These are phyloP conservation scores for Debaryomyces nepalensis DNA, from an alignment of 1,139 yeast genomes.

Conservation along the genomic window DNA sequence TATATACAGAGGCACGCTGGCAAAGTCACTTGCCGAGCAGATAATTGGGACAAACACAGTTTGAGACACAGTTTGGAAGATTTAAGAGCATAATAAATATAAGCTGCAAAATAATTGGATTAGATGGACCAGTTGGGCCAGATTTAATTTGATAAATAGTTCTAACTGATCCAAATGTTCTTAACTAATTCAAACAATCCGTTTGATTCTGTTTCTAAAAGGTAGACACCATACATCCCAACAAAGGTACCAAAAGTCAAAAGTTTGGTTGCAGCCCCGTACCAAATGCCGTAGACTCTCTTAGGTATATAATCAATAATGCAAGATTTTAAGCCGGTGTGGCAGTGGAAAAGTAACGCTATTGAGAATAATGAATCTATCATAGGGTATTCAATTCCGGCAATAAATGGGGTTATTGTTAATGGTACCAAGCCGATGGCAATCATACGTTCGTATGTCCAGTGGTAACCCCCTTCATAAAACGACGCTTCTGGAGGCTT, in stretches of 20 bases:
- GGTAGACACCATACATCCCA: conserved; percentile 70
- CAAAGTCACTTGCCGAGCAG: not conserved
- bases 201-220: conserved; percentile 58
- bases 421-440: conserved; percentile 67
- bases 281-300: conserved; percentile 72
- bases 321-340: conserved; percentile 76
- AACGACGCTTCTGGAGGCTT: conserved; percentile 59
- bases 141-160: not conserved
- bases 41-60: not conserved
- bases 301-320: conserved; percentile 77
- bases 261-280: conserved; percentile 63
- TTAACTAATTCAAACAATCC: conserved; percentile 58
- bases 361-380: conserved; percentile 64
- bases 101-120: not conserved
- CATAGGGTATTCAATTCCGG: conserved; percentile 53
- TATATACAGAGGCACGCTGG: conserved; percentile 5
- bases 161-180: conserved; percentile 44
- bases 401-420: conserved; percentile 62
- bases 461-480: conserved; percentile 69
- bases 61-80: too few species aligned
- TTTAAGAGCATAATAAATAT: not conserved
- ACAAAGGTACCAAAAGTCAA: conserved; percentile 66
- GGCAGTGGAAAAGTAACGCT: conserved; percentile 63
- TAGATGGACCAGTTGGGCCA: not conserved
- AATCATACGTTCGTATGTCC: conserved; percentile 69